Evolutionary conservation across 148 eudicot genomes (phyloP).

Genomic region (Pouteria glomerata): DNA sequence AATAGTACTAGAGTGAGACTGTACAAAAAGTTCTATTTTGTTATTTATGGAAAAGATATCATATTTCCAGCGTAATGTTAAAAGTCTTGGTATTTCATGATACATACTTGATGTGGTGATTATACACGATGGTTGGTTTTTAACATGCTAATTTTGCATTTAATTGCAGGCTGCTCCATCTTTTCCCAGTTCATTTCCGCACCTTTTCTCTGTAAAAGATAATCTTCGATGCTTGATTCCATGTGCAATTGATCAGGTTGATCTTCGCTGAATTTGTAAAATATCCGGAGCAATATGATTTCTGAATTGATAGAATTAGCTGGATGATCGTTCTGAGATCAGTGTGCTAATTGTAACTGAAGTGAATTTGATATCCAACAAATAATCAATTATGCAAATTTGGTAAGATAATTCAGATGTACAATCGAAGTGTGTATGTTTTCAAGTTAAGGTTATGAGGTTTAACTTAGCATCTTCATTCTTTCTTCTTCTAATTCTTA

Average conservation of each 20-base stretch:
- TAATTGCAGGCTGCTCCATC: slow-evolving; percentile 91
- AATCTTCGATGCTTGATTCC: slow-evolving; percentile 91
- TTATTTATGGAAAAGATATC: too few species aligned
- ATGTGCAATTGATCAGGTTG: slow-evolving; percentile 99
- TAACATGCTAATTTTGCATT: slow-evolving; percentile 4
- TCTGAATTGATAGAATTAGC: not conserved
- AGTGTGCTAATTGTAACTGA: not conserved
- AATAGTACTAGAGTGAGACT: not conserved
- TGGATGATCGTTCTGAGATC: slow-evolving; percentile 4
- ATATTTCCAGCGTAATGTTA: not conserved
- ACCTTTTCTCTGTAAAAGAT: slow-evolving; percentile 67
- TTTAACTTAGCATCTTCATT: not conserved
- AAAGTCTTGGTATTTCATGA: not conserved
- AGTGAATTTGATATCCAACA: not conserved
- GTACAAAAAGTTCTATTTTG: not conserved
- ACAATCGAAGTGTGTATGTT: not conserved
- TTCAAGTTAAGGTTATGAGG: not conserved
- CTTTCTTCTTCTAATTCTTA: not conserved
- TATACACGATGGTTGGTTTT: not conserved
- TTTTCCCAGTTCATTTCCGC: slow-evolving; percentile 93
- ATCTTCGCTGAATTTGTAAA: not conserved
- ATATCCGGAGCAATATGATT: not conserved
- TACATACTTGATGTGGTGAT: not conserved
- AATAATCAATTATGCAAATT: not conserved
- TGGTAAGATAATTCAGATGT: not conserved